phyloP scores from a whole-genome alignment of 306 rosid species.

The Pyrus pyrifolia region DNA sequence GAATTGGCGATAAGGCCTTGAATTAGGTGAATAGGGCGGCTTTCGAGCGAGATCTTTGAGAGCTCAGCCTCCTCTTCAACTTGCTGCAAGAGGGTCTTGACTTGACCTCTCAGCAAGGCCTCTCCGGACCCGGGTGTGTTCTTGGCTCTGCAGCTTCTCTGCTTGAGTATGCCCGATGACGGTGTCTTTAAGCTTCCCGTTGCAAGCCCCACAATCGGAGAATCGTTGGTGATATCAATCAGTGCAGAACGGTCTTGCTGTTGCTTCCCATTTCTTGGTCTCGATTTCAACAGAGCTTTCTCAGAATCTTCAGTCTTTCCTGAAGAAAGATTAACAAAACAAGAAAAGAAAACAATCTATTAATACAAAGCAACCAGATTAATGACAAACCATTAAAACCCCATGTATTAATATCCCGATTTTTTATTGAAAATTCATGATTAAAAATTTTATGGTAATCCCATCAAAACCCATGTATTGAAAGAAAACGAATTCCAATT shows the following conservation, averaged over 20 bases:
- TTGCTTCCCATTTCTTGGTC: slow-evolving; percentile 35
- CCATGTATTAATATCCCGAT: not conserved
- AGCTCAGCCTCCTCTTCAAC: slow-evolving; percentile 88
- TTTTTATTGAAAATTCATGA: not conserved
- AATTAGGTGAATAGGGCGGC: slow-evolving; percentile 43
- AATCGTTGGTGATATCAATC: slow-evolving; percentile 77
- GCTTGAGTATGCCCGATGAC: slow-evolving; percentile 33
- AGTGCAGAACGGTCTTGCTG: slow-evolving; percentile 61
- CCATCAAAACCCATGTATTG: not conserved
- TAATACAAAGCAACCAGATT: not conserved
- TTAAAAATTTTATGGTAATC: not conserved
- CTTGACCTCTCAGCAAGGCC: slow-evolving; percentile 86
- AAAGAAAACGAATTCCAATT: not conserved
- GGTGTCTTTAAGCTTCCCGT: slow-evolving; percentile 51
- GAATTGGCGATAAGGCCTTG: slow-evolving; percentile 31
- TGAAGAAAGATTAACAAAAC: slow-evolving; percentile 4
- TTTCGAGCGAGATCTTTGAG: slow-evolving; percentile 50
- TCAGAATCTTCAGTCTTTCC: slow-evolving; percentile 57
- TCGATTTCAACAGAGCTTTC: slow-evolving; percentile 36
- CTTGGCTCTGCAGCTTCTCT: slow-evolving; percentile 41
- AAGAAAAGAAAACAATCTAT: not conserved
- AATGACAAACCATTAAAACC: not conserved
- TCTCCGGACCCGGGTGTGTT: slow-evolving; percentile 89
- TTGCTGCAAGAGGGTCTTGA: slow-evolving; percentile 78
- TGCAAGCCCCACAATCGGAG: slow-evolving; percentile 88